Evolutionary conservation across 106 monocot genomes (phyloP).

Genomic region (Apostasia shenzhenica): DNA sequence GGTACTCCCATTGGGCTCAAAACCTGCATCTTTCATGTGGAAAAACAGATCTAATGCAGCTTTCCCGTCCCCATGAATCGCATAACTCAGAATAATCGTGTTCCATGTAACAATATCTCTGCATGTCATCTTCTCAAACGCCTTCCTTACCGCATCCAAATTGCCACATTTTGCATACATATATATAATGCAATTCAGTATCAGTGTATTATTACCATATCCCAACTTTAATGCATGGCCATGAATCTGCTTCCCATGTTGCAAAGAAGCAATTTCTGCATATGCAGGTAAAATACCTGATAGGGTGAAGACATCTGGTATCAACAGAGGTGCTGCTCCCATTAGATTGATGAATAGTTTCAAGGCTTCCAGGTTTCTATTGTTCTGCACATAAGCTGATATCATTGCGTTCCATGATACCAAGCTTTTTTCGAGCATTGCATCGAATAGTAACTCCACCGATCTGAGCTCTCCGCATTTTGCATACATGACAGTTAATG

Average conservation of each 20-base stretch:
- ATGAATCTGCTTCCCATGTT: slow-evolving; percentile 68
- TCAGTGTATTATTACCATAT: slow-evolving; percentile 16
- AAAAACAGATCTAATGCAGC: slow-evolving; percentile 52
- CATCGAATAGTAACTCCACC: slow-evolving; percentile 39
- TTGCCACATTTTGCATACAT: slow-evolving; percentile 84
- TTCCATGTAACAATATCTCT: slow-evolving; percentile 77
- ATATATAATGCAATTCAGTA: slow-evolving; percentile 49
- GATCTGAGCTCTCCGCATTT: slow-evolving; percentile 45
- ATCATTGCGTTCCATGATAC: slow-evolving; percentile 82
- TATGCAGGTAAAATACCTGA: slow-evolving; percentile 53
- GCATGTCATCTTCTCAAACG: slow-evolving; percentile 38
- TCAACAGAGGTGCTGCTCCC: slow-evolving; percentile 9
- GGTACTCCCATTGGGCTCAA: slow-evolving; percentile 49
- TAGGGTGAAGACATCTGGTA: slow-evolving; percentile 67
- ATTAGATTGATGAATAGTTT: slow-evolving; percentile 34
- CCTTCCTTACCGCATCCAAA: slow-evolving; percentile 26
- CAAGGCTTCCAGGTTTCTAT: slow-evolving; percentile 31
- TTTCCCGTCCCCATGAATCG: slow-evolving; percentile 62
- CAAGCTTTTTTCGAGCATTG: slow-evolving; percentile 47
- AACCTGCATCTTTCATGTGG: slow-evolving; percentile 35
- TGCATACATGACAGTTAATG: slow-evolving; percentile 54
- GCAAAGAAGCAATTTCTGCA: slow-evolving; percentile 32
- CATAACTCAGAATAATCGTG: slow-evolving; percentile 73
- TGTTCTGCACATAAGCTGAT: slow-evolving; percentile 49
- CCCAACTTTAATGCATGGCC: slow-evolving; percentile 38